Base-by-base conservation (phyloP, 2,329 filamentous ascomycete genomes). In the Lizonia empirigonia region DNA sequence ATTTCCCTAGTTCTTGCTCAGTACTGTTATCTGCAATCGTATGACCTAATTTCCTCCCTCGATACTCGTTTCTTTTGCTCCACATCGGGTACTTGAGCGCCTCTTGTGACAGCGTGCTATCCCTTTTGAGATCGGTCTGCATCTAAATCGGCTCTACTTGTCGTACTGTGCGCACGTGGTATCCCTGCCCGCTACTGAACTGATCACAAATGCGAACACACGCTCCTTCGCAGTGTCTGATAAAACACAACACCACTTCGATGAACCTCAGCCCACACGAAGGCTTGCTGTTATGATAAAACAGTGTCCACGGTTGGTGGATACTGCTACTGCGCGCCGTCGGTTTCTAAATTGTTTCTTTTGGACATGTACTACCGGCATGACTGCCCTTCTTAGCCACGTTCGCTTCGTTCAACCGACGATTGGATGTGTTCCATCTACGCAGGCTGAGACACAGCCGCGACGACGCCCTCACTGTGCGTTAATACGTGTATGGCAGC, bases 161-260 rank as follows among this genome's bases (percentile, higher is more conserved):
- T 46, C 27, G 26, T 19, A 54, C 45, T 33, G 20, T 13, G 18
- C 40, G 46, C 51, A 40, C 46, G 22, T 50, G 45, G 49, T 18
- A 32, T 45, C 16, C 18, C 35, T 16, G 18, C 33, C 29, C 27
- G 34, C 37, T 39, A 29, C 46, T 34, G 22, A 37, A 22, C 36
- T 39, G 33, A 37, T 35, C 36, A 38, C 36, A 37, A 44, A 39
- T 38, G 32, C 29, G n/a, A 36, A 32, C 26, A 36, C 13, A 15
- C 27, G 27, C 41, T 34, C 37, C 27, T 38, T n/a, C n/a, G n/a
- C n/a, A n/a, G n/a, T n/a, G n/a, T n/a, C n/a, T n/a, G n/a, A n/a
- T n/a, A n/a, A n/a, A n/a, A n/a, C n/a, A n/a, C n/a, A n/a, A n/a
- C n/a, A n/a, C n/a, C 42, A 15, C 4, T 29, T 24, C 20, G 26